phyloP scores from a whole-genome alignment of 1,284 basidiomycete genomes.

The Naganishia albida region DNA sequence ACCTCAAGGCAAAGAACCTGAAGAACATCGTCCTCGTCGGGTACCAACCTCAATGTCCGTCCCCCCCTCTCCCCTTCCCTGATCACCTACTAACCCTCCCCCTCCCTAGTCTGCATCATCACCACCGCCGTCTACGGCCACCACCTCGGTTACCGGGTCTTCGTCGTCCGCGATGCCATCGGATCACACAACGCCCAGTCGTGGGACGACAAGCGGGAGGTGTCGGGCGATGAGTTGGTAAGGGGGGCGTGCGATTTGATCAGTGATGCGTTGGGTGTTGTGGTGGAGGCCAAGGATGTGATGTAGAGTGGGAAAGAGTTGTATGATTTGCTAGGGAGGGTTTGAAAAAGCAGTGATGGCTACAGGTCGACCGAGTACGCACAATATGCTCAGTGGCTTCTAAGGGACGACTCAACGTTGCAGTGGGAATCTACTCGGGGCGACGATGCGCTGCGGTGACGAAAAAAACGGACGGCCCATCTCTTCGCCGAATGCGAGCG shows the following conservation, averaged over 20 bases:
- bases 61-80: background rate
- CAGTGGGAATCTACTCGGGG: too few relatives aligned
- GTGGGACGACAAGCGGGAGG: conserved; percentile 18
- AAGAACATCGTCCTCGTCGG: conserved; percentile 23
- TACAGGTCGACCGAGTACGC: too few relatives aligned
- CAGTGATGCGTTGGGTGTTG: conserved; percentile 15
- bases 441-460: too few relatives aligned
- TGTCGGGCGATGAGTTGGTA: conserved; percentile 12
- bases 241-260: conserved; percentile 15
- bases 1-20: conserved; percentile 16
- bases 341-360: too few relatives aligned
- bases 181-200: conserved; percentile 21
- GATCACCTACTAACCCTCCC: background rate
- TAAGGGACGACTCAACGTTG: too few relatives aligned
- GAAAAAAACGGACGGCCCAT: too few relatives aligned
- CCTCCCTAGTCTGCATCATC: conserved; percentile 20
- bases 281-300: conserved; percentile 13
- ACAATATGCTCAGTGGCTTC: too few relatives aligned
- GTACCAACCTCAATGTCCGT: conserved; percentile 26
- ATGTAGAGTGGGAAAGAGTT: background rate
- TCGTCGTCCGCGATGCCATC: conserved; percentile 23
- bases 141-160: conserved; percentile 26
- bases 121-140: conserved; percentile 26
- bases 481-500: too few relatives aligned
- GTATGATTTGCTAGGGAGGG: too few relatives aligned